Percentiles rank a stretch among this genome's conserved stretches.
These are phyloP conservation scores for Penicillium crystallinum DNA, from an alignment of 495 filamentous ascomycete species.

Conservation along the genomic window DNA sequence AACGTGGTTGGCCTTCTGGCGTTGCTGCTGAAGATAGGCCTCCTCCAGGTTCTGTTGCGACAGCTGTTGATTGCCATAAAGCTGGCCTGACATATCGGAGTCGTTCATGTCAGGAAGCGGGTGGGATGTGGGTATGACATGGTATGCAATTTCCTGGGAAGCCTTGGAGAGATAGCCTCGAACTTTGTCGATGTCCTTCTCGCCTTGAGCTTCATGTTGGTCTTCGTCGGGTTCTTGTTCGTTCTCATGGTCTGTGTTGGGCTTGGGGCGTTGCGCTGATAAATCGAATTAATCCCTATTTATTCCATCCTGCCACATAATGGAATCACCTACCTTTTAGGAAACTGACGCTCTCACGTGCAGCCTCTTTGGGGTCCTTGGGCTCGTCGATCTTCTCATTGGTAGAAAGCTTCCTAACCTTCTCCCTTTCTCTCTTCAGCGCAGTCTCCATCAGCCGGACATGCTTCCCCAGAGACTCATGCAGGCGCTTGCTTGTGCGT, in stretches of 20 bases:
- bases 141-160: conserved; percentile 50
- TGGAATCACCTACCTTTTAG: conserved; percentile 32
- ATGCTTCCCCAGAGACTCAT: conserved; percentile 83
- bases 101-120: conserved; percentile 43
- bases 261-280: conserved; percentile 36
- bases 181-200: conserved; percentile 48
- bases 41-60: conserved; percentile 48
- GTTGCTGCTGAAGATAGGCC: conserved; percentile 44
- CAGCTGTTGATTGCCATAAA: conserved; percentile 43
- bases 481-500: conserved; percentile 75
- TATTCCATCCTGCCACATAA: not conserved
- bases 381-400: conserved; percentile 46
- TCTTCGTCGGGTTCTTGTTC: conserved; percentile 44
- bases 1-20: conserved; percentile 41
- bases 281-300: not conserved
- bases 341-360: conserved; percentile 38
- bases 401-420: conserved; percentile 39
- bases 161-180: conserved; percentile 50
- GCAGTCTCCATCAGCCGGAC: conserved; percentile 87
- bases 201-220: conserved; percentile 53
- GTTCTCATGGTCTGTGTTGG: conserved; percentile 34
- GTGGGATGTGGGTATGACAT: conserved; percentile 48
- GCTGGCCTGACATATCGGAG: conserved; percentile 42
- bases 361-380: conserved; percentile 39
- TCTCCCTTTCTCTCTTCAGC: conserved; percentile 68